phyloP scores from a whole-genome alignment of 257 asterid species.

The Rhazya stricta region DNA sequence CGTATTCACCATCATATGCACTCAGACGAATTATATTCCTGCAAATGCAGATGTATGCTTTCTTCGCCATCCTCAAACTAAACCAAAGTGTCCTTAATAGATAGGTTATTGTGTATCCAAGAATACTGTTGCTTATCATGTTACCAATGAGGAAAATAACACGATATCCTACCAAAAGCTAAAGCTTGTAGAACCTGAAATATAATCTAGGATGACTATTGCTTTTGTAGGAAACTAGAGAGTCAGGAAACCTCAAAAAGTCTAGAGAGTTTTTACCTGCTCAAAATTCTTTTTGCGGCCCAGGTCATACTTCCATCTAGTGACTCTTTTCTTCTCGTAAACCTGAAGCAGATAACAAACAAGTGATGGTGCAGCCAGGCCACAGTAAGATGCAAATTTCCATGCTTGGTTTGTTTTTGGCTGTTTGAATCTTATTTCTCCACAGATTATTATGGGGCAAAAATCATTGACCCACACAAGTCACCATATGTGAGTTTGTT shows the following conservation, averaged over 20 bases:
- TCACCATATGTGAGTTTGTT: not conserved
- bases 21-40: not conserved
- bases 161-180: not conserved
- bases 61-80: not conserved
- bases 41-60: not conserved
- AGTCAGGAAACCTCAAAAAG: not conserved
- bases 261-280: constrained; percentile 57
- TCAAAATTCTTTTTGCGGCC: constrained; percentile 75
- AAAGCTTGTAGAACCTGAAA: not conserved
- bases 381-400: constrained; percentile 11
- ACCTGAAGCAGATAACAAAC: constrained; percentile 41
- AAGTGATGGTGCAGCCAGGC: constrained; percentile 4
- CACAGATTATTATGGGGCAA: not conserved
- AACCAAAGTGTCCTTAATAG: not conserved
- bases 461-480: not conserved
- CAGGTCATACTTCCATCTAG: constrained; percentile 64
- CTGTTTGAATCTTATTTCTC: not conserved
- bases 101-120: not conserved
- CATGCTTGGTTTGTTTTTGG: not conserved
- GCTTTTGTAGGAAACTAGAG: not conserved
- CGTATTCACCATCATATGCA: not conserved
- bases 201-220: not conserved
- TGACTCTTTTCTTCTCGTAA: constrained; percentile 58
- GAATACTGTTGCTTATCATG: not conserved
- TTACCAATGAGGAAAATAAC: not conserved